Evolutionary conservation across 2,329 filamentous ascomycete species (phyloP), one percentile per base, ranked within the genome.

Genomic region (Aspergillus awamori): DNA sequence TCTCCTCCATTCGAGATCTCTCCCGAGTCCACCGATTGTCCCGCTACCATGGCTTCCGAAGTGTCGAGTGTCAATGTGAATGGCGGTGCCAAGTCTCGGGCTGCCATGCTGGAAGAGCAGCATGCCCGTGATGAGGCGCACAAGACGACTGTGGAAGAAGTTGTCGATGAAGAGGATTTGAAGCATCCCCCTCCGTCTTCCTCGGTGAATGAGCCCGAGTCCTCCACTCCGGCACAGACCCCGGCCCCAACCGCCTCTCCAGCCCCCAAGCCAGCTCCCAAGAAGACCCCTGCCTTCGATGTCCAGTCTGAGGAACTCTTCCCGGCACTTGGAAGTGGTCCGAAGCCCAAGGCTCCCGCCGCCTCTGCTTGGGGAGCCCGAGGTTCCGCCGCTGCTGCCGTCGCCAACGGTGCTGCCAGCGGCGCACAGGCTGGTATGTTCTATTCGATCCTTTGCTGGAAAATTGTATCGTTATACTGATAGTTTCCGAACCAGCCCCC

Each of bases 291-390:
- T 2, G 74, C 83, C 56, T 81, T 97, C 63, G 92, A 98, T 77
- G 93, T 92, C 20, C 86, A 91, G 72, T 96, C 92, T 17, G 91
- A 96, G 73, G 93, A 98, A 78, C 82, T 91, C 62, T 99, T 99
- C 84, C 95, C 95, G n/a, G 89, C 93, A 69, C 86, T 99, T 51
- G 94, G 93, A 57, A 84, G 86, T 64, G 85, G 79, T 6, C 82
- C 87, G 57, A 93, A 93, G 78, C 81, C 87, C 36, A 79, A 80
- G 65, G 78, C 84, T 64, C 83, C 87, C 60, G 85, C 86, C 67
- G 83, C 89, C 51, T 87, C 89, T 49, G 87, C 91, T 68, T 97
- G 94, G 93, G 90, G 90, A 65, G 86, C 85, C 38, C 91, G 89
- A 65, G 83, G 78, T 57, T 69, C 79, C 52, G 74, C 72, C 20